Evolutionary conservation across 2,329 filamentous ascomycete genomes (phyloP), one percentile per base, ranked within the genome.

Genomic region (Exophiala oligosperma): DNA sequence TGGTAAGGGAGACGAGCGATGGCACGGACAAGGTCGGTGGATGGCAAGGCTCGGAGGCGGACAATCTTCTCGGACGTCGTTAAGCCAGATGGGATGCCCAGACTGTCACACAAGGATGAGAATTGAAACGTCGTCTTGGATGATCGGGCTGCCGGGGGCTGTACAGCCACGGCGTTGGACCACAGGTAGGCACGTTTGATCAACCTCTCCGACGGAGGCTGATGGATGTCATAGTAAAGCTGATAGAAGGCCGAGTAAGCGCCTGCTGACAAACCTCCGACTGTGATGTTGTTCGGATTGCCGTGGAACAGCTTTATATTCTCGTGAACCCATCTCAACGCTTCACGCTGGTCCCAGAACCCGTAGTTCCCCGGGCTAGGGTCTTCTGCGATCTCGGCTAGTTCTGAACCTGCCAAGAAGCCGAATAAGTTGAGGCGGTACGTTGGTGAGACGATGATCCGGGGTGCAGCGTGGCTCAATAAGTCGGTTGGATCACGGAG

Each of bases 361-460:
- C 76, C 77, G 57, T 76, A 75, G 60, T 81, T 81, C 23, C n/a
- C 14, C 12, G 46, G 5, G 7, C 4, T 2, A 4, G 14, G 5
- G 4, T 32, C 46, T 11, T 8, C 6, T 4, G 5, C 8, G 4
- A 11, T 5, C 46, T 5, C 28, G 0, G 66, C 35, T 2, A 79
- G 67, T 9, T 74, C 72, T 3, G 71, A 53, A 2, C 76, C 72
- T 1, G 76, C 74, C 4, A 81, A 64, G 58, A 81, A 81, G 0
- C 79, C 79, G 41, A 81, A 79, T 0, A 79, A 65, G 26, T 78
- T 79, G 52, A 79, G 70, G n/a, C 73, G 73, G 55, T 81, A 81
- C 14, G 79, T 79, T 17, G 81, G 72, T 0, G 77, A 71, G 0
- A 78, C 71, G 3, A 78, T 71, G 6, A 79, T 69, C 7, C 61